These are phyloP conservation scores for Athelia psychrophila DNA, from an alignment of 1,284 basidiomycete species.

Conservation along the genomic window DNA sequence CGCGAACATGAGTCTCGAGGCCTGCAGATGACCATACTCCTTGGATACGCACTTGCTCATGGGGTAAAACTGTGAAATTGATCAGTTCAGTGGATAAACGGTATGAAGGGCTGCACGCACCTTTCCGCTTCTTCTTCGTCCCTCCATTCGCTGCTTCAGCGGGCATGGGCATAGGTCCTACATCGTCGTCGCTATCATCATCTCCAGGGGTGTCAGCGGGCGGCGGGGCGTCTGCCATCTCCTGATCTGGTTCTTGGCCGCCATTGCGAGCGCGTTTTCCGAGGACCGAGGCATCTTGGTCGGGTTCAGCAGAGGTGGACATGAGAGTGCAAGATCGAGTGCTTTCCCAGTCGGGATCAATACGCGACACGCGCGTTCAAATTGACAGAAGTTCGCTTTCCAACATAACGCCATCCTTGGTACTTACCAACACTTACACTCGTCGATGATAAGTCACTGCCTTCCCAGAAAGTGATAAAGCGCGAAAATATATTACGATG, in stretches of 20 bases:
- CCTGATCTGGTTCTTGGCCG: constrained; percentile 21
- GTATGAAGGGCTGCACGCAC: constrained; percentile 33
- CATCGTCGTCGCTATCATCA: constrained; percentile 62
- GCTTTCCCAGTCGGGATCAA: background rate
- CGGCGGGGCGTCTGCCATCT: constrained; percentile 18
- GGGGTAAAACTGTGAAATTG: constrained; percentile 36
- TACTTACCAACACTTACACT: too few relatives aligned
- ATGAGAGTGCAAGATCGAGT: constrained; percentile 17
- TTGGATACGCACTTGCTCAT: constrained; percentile 24
- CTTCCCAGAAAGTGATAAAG: too few relatives aligned
- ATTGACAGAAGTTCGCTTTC: too few relatives aligned
- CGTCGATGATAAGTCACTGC: too few relatives aligned
- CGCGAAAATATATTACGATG: too few relatives aligned
- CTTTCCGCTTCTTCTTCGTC: constrained; percentile 64
- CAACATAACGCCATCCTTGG: too few relatives aligned
- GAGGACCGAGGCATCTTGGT: constrained; percentile 43
- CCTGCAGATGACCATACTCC: background rate
- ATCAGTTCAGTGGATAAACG: constrained; percentile 37
- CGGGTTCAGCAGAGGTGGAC: constrained; percentile 25
- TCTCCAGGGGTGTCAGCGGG: constrained; percentile 35
- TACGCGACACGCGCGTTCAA: too few relatives aligned
- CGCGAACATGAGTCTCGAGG: constrained; percentile 46
- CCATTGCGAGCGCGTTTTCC: constrained; percentile 62
- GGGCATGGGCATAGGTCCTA: constrained; percentile 76
- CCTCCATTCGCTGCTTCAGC: constrained; percentile 35